Evolutionary conservation across 768 basidiomycete genomes (phyloP).

Genomic region (Sporobolomyces phaffii): DNA sequence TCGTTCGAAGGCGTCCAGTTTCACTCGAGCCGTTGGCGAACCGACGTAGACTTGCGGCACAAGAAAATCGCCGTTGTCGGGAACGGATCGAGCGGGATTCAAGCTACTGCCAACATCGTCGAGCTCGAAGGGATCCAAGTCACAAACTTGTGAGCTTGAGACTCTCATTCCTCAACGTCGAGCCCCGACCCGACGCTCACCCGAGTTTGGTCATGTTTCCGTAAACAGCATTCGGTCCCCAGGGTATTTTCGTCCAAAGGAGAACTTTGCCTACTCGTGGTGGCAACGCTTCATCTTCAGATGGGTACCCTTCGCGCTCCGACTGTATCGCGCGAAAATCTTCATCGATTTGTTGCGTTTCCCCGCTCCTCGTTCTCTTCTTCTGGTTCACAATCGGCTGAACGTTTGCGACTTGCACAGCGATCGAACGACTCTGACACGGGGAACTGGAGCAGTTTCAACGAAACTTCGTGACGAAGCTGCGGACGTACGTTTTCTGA

Average conservation of each 20-base stretch:
- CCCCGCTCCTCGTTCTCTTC: too few species aligned
- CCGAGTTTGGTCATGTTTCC: too few species aligned
- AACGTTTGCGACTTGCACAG: neutral
- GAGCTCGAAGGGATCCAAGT: constrained; percentile 40
- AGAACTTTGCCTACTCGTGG: constrained; percentile 17
- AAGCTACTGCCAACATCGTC: constrained; percentile 46
- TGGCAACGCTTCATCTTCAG: constrained; percentile 18
- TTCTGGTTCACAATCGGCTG: neutral
- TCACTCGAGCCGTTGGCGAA: constrained; percentile 58
- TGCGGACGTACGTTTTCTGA: neutral
- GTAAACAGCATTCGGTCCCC: constrained; percentile 21
- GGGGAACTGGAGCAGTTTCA: constrained; percentile 9
- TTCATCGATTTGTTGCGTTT: constrained; percentile 13
- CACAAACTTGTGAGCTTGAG: constrained; percentile 50
- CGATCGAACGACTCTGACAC: constrained; percentile 16
- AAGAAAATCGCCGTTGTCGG: constrained; percentile 59
- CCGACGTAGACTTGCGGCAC: constrained; percentile 54
- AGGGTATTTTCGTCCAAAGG: constrained; percentile 14
- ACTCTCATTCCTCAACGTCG: neutral
- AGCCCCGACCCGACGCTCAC: too few species aligned
- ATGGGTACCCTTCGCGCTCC: constrained; percentile 23
- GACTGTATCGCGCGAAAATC: constrained; percentile 18
- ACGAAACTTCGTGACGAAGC: neutral
- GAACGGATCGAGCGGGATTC: constrained; percentile 62
- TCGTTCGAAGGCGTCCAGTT: constrained; percentile 54